A percentile compares a stretch with the other conserved stretches of the same genome.
Evolutionary conservation across 257 asterid genomes (phyloP).

Genomic region (Cynanchum wilfordii): DNA sequence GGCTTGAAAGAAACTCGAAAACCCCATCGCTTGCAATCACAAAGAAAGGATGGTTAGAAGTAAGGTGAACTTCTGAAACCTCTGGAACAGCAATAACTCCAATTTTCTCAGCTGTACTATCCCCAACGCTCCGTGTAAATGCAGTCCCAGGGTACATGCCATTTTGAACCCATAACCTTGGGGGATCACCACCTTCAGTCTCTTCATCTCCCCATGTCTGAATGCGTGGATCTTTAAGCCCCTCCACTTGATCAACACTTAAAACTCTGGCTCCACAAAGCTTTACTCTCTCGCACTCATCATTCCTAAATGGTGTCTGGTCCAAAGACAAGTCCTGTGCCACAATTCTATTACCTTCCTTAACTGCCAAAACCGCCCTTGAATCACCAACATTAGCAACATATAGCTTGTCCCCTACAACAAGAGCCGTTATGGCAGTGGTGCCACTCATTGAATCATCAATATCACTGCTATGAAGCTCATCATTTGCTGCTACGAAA

Average conservation of each 20-base stretch:
- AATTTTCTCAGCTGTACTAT: constrained; percentile 75
- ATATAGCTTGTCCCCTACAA: constrained; percentile 64
- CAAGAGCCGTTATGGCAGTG: constrained; percentile 77
- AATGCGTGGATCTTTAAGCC: constrained; percentile 78
- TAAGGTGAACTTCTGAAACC: constrained; percentile 57
- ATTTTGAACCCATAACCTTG: constrained; percentile 88
- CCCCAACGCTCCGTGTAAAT: constrained; percentile 88
- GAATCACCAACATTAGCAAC: constrained; percentile 97
- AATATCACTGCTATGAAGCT: constrained; percentile 62
- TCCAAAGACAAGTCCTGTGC: constrained; percentile 78
- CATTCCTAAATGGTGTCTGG: constrained; percentile 89
- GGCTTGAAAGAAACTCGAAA: constrained; percentile 82
- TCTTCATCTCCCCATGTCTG: constrained; percentile 96
- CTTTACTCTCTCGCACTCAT: constrained; percentile 91
- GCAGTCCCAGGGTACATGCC: constrained; percentile 98
- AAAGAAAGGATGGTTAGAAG: constrained; percentile 62
- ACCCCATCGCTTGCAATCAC: constrained; percentile 92
- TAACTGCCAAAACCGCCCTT: constrained; percentile 75
- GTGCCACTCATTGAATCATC: constrained; percentile 99
- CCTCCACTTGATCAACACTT: constrained; percentile 93
- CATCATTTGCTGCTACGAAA: constrained; percentile 60
- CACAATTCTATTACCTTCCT: constrained; percentile 55
- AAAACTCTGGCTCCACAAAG: constrained; percentile 88
- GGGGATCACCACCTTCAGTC: constrained; percentile 90
- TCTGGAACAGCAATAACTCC: constrained; percentile 86